phyloP scores from a whole-genome alignment of 257 asterid species.

The Prunella vulgaris region DNA sequence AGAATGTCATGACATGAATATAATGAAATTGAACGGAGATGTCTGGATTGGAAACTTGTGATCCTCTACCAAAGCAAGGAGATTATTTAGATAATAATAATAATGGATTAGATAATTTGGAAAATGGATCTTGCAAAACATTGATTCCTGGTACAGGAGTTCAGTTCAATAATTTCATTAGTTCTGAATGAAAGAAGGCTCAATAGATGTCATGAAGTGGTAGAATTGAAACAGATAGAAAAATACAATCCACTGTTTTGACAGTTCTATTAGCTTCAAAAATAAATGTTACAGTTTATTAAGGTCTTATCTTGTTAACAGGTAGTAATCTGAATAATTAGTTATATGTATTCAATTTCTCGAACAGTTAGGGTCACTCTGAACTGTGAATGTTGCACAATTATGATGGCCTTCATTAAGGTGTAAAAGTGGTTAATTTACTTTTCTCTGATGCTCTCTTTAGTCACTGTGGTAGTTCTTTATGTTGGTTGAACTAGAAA shows the following conservation, averaged over 20 bases:
- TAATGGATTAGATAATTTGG: background rate
- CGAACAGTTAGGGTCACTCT: background rate
- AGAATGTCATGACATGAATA: background rate
- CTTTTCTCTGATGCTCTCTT: constrained; percentile 18
- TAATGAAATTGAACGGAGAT: background rate
- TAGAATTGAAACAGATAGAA: background rate
- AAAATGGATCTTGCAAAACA: background rate
- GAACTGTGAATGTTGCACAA: background rate
- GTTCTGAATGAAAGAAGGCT: background rate
- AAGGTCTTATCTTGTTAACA: background rate
- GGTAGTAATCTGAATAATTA: background rate
- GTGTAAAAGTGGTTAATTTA: background rate
- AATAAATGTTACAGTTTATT: background rate
- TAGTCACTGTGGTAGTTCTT: constrained; percentile 1
- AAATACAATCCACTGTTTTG: background rate
- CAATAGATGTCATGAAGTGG: background rate
- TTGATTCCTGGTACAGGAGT: background rate
- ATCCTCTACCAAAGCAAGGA: background rate
- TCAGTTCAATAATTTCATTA: background rate
- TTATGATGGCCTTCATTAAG: background rate
- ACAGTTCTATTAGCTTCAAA: background rate
- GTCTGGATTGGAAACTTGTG: background rate
- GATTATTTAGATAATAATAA: background rate
- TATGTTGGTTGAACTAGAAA: constrained; percentile 9
- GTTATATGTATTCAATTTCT: no score